These are phyloP conservation scores for Remersonia thermophila DNA, from an alignment of 2,329 filamentous ascomycete genomes.

Conservation along the genomic window DNA sequence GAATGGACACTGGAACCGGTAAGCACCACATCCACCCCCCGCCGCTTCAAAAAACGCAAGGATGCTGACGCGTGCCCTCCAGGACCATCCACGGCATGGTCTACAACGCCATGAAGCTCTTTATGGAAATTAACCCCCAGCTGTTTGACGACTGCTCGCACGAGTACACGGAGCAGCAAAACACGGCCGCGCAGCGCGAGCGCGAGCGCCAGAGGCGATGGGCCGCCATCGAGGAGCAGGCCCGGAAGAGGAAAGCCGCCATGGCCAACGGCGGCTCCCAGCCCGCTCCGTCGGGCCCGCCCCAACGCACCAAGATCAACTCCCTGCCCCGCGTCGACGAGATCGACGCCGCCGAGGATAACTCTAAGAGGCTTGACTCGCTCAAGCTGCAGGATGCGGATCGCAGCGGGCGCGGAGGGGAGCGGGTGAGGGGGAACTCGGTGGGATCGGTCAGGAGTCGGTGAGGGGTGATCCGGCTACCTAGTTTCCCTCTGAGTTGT, in stretches of 20 bases:
- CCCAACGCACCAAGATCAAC: slow-evolving; percentile 20
- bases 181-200: slow-evolving; percentile 76
- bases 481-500: not conserved
- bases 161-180: slow-evolving; percentile 94
- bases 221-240: slow-evolving; percentile 73
- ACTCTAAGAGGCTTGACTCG: slow-evolving; percentile 76
- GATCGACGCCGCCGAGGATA: slow-evolving; percentile 69
- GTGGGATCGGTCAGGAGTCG: slow-evolving; percentile 40
- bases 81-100: slow-evolving; percentile 99
- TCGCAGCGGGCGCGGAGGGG: slow-evolving; percentile 18
- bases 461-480: slow-evolving; percentile 28
- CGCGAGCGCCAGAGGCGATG: slow-evolving; percentile 74
- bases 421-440: slow-evolving; percentile 50
- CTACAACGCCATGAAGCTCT: slow-evolving; percentile 99
- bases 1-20: slow-evolving; percentile 99
- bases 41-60: no score
- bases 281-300: slow-evolving; percentile 21
- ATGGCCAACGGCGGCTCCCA: slow-evolving; percentile 21
- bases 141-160: slow-evolving; percentile 98
- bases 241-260: slow-evolving; percentile 50
- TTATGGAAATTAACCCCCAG: slow-evolving; percentile 99
- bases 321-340: slow-evolving; percentile 53
- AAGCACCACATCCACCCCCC: no score
- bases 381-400: slow-evolving; percentile 81
- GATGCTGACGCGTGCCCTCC: no score